A percentile compares a stretch with the other conserved stretches of the same genome.
phyloP scores from a whole-genome alignment of 2,329 filamentous ascomycete species.

The Colletotrichum lentis region DNA sequence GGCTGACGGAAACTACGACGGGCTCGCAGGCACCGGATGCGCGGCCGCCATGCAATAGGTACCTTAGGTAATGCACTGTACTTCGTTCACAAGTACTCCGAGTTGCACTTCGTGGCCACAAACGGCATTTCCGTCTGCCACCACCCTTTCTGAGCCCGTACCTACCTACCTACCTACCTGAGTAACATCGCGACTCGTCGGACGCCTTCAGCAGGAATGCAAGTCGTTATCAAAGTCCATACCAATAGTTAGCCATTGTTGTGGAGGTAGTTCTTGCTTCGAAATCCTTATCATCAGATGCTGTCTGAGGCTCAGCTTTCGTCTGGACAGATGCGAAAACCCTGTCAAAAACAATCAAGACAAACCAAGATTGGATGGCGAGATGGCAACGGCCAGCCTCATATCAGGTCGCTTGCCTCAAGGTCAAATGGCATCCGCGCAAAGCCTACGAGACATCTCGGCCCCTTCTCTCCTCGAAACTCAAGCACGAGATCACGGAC shows the following conservation, averaged over 20 bases:
- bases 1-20: no score
- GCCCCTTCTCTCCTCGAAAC: not conserved
- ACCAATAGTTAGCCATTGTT: not conserved
- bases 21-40: no score
- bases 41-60: not conserved
- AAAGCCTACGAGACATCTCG: not conserved
- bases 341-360: not conserved
- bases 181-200: not conserved
- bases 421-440: not conserved
- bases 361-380: slow-evolving; percentile 1
- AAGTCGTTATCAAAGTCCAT: not conserved
- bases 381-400: not conserved
- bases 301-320: not conserved
- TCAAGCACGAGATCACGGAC: slow-evolving; percentile 1
- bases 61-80: not conserved
- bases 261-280: no score
- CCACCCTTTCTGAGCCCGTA: not conserved
- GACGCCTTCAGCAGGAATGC: slow-evolving; percentile 7
- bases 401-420: not conserved
- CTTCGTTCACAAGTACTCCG: not conserved
- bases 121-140: not conserved
- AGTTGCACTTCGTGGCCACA: not conserved
- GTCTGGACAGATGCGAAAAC: slow-evolving; percentile 2
- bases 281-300: no score
- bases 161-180: not conserved